phyloP scores from a whole-genome alignment of 2,329 filamentous ascomycete genomes.

The Zalaria sp. region DNA sequence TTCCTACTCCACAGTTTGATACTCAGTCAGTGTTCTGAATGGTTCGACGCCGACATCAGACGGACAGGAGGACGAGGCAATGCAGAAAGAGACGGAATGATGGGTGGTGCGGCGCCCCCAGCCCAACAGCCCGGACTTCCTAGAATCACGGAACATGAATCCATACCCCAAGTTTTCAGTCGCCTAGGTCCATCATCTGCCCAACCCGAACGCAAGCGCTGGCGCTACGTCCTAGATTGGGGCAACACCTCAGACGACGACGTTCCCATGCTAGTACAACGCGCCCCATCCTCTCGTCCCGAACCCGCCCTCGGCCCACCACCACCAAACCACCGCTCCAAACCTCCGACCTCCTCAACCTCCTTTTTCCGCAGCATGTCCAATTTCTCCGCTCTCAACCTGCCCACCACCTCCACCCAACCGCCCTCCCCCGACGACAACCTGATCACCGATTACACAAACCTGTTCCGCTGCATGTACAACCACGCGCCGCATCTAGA shows the following conservation, averaged over 20 bases:
- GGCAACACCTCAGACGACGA: constrained; percentile 55
- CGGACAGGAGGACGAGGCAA: constrained; percentile 21
- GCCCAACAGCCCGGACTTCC: constrained; percentile 2
- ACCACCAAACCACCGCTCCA: constrained; percentile 43
- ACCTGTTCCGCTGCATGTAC: constrained; percentile 91
- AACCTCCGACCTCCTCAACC: constrained; percentile 47
- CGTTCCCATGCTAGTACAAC: constrained; percentile 73
- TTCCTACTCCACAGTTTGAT: constrained; percentile 84
- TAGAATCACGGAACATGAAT: neutral
- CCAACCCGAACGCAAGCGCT: constrained; percentile 42
- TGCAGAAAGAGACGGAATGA: constrained; percentile 4
- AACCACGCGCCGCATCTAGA: constrained; percentile 77
- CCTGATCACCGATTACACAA: constrained; percentile 82
- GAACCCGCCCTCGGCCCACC: constrained; percentile 21
- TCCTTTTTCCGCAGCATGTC: constrained; percentile 80
- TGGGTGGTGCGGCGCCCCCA: constrained; percentile 9
- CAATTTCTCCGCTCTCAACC: constrained; percentile 50
- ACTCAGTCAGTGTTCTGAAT: constrained; percentile 77
- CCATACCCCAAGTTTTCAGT: neutral
- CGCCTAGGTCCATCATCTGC: constrained; percentile 11
- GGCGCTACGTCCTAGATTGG: constrained; percentile 80
- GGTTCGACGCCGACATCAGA: constrained; percentile 70
- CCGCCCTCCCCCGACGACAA: constrained; percentile 49
- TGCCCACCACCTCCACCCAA: constrained; percentile 28
- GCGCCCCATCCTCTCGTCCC: constrained; percentile 17